phyloP scores from a whole-genome alignment of 768 basidiomycete species.

The Boletus barrowsii region DNA sequence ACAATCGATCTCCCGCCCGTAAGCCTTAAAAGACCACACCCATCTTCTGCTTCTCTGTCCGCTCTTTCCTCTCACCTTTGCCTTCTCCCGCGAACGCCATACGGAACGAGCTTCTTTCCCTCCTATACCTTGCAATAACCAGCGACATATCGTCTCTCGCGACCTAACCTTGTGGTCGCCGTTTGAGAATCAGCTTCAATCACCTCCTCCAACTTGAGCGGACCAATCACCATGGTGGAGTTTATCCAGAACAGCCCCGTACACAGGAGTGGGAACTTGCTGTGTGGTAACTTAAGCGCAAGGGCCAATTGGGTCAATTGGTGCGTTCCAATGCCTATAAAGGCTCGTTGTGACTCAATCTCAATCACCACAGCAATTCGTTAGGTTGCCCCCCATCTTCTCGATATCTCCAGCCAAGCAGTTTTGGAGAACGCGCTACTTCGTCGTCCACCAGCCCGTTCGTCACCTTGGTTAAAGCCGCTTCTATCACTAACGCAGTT shows the following conservation, averaged over 20 bases:
- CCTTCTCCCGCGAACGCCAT: not conserved
- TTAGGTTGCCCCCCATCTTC: not conserved
- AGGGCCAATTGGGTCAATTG: not conserved
- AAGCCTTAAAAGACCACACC: conserved; percentile 8
- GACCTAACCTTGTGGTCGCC: not conserved
- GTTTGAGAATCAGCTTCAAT: not conserved
- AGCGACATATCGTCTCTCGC: not conserved
- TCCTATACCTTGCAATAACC: not conserved
- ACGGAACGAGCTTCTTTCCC: not conserved
- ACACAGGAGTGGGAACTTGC: conserved; percentile 21
- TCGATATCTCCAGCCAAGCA: not conserved
- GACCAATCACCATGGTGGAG: conserved; percentile 1
- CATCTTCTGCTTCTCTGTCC: not conserved
- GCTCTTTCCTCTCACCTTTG: not conserved
- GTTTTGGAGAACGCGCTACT: not conserved
- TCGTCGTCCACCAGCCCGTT: not conserved
- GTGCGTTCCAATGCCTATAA: conserved; percentile 18
- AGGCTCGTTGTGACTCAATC: conserved; percentile 7
- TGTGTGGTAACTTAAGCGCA: conserved; percentile 10
- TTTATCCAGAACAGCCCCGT: conserved; percentile 8
- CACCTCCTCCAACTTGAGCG: not conserved
- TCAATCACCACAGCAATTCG: conserved; percentile 4
- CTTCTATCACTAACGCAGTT: not conserved
- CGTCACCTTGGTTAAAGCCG: not conserved
- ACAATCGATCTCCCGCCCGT: not conserved